A percentile compares a stretch with the other conserved stretches of the same genome.
phyloP scores from a whole-genome alignment of 2,329 filamentous ascomycete genomes.

The Penicillium sp. region DNA sequence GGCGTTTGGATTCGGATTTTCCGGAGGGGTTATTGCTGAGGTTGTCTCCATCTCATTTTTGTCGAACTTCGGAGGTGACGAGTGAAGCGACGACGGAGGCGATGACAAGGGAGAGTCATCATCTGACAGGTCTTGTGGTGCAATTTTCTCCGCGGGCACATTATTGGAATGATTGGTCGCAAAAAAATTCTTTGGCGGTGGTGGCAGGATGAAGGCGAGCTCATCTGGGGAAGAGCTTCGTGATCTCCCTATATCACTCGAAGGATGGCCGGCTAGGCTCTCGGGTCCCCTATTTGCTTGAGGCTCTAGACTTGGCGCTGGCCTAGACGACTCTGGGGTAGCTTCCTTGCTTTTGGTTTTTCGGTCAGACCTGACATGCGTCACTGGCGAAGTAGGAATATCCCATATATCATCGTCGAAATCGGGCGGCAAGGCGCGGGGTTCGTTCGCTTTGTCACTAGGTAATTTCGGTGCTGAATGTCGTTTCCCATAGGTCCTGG shows the following conservation, averaged over 20 bases:
- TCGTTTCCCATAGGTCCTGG: conserved; percentile 19
- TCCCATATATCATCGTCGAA: conserved; percentile 32
- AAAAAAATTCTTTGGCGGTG: conserved; percentile 18
- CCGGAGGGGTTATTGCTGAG: neutral
- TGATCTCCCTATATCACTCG: conserved; percentile 8
- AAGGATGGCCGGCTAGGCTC: neutral
- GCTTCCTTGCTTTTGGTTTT: conserved; percentile 10
- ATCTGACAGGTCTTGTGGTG: conserved; percentile 18
- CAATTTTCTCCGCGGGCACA: conserved; percentile 11
- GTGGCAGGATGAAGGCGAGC: conserved; percentile 36
- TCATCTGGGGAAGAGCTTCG: conserved; percentile 44
- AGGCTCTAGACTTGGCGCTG: neutral
- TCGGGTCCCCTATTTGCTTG: neutral
- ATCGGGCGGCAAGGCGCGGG: conserved; percentile 5
- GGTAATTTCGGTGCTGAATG: conserved; percentile 16
- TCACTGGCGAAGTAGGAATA: conserved; percentile 29
- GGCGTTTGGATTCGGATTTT: conserved; percentile 22
- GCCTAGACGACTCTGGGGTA: conserved; percentile 12
- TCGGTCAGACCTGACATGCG: conserved; percentile 2
- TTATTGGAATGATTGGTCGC: neutral
- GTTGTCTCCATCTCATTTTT: neutral
- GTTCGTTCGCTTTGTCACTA: neutral
- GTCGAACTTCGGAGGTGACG: conserved; percentile 15
- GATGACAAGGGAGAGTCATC: conserved; percentile 44
- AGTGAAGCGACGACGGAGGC: conserved; percentile 36